phyloP scores from a whole-genome alignment of 1,139 yeast species.

The Nematodospora anomalae region DNA sequence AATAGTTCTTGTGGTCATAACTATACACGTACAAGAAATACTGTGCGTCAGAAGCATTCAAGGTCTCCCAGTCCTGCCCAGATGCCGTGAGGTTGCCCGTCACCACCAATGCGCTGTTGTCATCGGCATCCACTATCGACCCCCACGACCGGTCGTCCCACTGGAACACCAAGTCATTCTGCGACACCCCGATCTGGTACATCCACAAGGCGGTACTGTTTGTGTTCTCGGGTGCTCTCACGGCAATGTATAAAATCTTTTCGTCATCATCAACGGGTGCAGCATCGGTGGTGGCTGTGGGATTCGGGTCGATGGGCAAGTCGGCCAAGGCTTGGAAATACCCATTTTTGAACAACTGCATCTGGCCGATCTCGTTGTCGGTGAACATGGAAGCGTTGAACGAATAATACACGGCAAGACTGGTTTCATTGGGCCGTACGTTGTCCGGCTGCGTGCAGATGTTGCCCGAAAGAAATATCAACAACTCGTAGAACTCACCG shows the following conservation, averaged over 20 bases:
- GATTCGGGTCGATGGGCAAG: constrained; percentile 9
- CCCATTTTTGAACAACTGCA: constrained; percentile 42
- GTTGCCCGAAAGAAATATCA: constrained; percentile 62
- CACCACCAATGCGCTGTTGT: constrained; percentile 63
- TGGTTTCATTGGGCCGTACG: constrained; percentile 28
- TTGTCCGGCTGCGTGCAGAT: constrained; percentile 51
- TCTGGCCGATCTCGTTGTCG: constrained; percentile 31
- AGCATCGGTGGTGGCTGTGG: constrained; percentile 1
- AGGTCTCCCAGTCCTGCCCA: constrained; percentile 18
- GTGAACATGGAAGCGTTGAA: constrained; percentile 44
- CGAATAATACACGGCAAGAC: constrained; percentile 51
- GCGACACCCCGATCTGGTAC: constrained; percentile 72
- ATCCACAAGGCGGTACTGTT: constrained; percentile 46
- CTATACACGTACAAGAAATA: constrained; percentile 51
- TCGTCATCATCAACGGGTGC: constrained; percentile 12
- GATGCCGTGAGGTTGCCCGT: constrained; percentile 55
- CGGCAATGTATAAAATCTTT: constrained; percentile 46
- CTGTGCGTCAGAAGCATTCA: constrained; percentile 33
- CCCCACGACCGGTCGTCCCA: constrained; percentile 67
- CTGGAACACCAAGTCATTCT: constrained; percentile 62
- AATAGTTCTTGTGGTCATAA: constrained; percentile 36
- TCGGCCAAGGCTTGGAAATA: constrained; percentile 58
- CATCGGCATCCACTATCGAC: constrained; percentile 70
- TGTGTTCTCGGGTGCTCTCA: constrained; percentile 45
- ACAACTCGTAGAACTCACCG: constrained; percentile 51